Evolutionary conservation across 805 yeast genomes (phyloP), one percentile per base, ranked within the genome.

Genomic region (Hanseniaspora pseudoguilliermondii): DNA sequence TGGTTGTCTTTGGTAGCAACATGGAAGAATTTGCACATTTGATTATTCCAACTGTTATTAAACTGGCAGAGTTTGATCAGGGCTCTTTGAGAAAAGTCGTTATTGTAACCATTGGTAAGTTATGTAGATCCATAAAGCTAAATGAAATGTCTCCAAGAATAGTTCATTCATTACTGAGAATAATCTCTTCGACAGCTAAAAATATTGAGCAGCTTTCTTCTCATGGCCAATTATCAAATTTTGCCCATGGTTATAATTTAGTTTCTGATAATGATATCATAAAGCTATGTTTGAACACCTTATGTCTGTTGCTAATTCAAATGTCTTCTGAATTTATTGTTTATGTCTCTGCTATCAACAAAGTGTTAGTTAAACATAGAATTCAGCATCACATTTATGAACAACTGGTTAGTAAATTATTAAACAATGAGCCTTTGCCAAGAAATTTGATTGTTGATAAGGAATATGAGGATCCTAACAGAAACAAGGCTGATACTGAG

Each of bases 111-210:
- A 73, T 93, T 44, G 96, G 96, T 0, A 84, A 85, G 62, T 68
- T 93, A 29, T 81, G 95, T 1, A 82, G 80, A 61, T 77, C 74
- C 40, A 83, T 91, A 4, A 77, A 81, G 58, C 71, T 93, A 55
- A 81, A 81, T 57, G 97, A 91, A 61, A 84, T 89, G 87, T 83
- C 96, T 0, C 85, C 96, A 1, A 74, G 96, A 59, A 85, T 93
- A 51, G 79, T 93, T 29, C 97, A 91, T 62, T 91, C 97, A 0
- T 68, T 93, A 13, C 69, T 90, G 8, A 71, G 97, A 56, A 83
- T 88, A 0, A 69, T 93, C 39, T 69, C 70, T 10, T 61, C 34
- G 16, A 23, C 38, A 15, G 36, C 39, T 2, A 29, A 10, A 16
- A 40, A 46, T n/a, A 46, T 44, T 35, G 50, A 71, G 9, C 60